Evolutionary conservation across 1,284 basidiomycete genomes (phyloP).

Genomic region (Naganishia sp.): DNA sequence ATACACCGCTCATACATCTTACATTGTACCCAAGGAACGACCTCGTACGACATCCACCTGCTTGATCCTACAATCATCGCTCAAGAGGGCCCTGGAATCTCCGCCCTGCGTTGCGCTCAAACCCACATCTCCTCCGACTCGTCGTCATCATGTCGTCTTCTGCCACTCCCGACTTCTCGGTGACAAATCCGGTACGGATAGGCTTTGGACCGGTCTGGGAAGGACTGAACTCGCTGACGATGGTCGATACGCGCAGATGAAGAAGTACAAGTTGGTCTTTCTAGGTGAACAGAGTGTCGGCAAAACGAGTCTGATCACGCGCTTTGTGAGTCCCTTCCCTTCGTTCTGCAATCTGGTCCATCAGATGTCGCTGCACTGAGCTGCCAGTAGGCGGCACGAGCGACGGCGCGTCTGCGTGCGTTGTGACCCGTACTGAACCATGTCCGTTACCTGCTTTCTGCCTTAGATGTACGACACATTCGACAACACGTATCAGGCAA

Average conservation of each 20-base stretch:
- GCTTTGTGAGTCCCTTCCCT: conserved; percentile 59
- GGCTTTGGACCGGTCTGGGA: neutral
- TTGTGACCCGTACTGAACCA: neutral
- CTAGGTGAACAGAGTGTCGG: conserved; percentile 91
- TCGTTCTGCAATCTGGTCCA: too few relatives aligned
- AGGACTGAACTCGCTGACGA: neutral
- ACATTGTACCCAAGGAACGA: too few relatives aligned
- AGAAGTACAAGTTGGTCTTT: conserved; percentile 94
- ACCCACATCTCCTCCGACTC: neutral
- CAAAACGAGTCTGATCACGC: conserved; percentile 96
- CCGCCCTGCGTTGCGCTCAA: neutral
- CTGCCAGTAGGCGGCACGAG: too few relatives aligned
- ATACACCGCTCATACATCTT: too few relatives aligned
- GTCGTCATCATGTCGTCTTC: conserved; percentile 24
- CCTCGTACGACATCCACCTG: too few relatives aligned
- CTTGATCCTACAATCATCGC: too few relatives aligned
- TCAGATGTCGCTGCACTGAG: too few relatives aligned
- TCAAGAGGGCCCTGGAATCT: neutral
- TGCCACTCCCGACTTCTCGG: conserved; percentile 33
- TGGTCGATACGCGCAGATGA: conserved; percentile 61
- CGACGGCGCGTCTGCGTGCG: too few relatives aligned
- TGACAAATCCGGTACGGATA: conserved; percentile 30
- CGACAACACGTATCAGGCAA: conserved; percentile 99
- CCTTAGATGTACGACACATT: conserved; percentile 98
- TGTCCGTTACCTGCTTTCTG: neutral